Conservation (phyloP, 257 asterid genomes). For the Fraxinus anomala region DNA sequence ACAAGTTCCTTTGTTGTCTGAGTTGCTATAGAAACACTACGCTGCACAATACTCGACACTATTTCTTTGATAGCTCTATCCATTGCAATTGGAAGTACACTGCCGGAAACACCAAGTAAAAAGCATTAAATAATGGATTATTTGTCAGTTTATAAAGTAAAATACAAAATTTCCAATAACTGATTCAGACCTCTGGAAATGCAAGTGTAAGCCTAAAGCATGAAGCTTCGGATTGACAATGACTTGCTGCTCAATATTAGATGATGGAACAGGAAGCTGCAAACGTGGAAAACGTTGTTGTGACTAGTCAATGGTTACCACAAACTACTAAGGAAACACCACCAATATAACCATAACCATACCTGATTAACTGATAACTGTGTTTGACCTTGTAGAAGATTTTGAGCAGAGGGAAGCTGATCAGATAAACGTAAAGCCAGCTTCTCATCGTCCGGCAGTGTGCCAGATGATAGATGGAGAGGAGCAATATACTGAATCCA, state of each 20-base stretch:
- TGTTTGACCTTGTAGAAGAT: constrained; percentile 69
- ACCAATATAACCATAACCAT: constrained; percentile 10
- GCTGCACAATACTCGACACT: constrained; percentile 83
- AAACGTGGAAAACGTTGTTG: constrained; percentile 21
- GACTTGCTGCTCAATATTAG: constrained; percentile 92
- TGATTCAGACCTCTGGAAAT: constrained; percentile 80
- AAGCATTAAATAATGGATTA: neutral
- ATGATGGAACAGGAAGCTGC: constrained; percentile 79
- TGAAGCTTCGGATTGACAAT: constrained; percentile 86
- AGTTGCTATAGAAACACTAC: constrained; percentile 97
- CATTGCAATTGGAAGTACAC: constrained; percentile 91
- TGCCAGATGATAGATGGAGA: constrained; percentile 68
- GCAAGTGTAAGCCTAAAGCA: constrained; percentile 62
- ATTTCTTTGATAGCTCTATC: constrained; percentile 96
- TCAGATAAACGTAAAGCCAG: neutral
- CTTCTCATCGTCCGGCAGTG: constrained; percentile 77
- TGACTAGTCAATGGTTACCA: constrained; percentile 11
- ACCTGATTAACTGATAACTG: constrained; percentile 85
- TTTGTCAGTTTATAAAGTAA: neutral
- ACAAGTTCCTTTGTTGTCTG: constrained; percentile 98
- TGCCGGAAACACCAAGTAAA: constrained; percentile 39
- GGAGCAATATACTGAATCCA: constrained; percentile 63
- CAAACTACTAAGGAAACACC: neutral
- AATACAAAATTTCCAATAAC: constrained; percentile 22
- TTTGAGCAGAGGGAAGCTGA: constrained; percentile 66